These are phyloP conservation scores for Aquilaria malaccensis DNA, from an alignment of 345 rosid genomes.

Conservation along the genomic window DNA sequence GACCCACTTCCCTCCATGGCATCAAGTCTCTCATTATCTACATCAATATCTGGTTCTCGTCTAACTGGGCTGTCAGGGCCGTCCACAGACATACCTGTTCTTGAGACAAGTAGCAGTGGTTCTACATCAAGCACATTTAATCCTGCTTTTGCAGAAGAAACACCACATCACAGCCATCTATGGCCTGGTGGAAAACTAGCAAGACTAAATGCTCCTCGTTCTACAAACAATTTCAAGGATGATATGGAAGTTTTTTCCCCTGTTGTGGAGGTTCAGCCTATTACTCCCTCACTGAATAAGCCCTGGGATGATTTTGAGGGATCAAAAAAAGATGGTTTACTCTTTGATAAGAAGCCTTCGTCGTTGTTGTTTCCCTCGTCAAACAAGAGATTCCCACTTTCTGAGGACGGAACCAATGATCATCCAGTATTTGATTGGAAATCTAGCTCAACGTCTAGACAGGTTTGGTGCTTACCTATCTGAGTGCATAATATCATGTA, in stretches of 20 bases:
- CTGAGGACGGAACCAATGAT: constrained; percentile 55
- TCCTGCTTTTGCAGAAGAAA: constrained; percentile 52
- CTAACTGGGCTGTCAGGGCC: constrained; percentile 27
- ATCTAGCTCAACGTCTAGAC: constrained; percentile 52
- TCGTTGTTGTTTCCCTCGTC: constrained; percentile 62
- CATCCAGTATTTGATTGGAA: constrained; percentile 82
- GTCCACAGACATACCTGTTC: constrained; percentile 32
- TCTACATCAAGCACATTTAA: constrained; percentile 26
- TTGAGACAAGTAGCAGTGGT: constrained; percentile 28
- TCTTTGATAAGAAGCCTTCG: constrained; percentile 58
- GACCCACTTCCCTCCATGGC: constrained; percentile 85
- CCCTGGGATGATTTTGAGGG: constrained; percentile 63
- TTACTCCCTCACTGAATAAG: constrained; percentile 74
- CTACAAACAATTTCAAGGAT: constrained; percentile 64
- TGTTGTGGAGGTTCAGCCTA: constrained; percentile 66
- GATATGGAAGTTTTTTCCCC: constrained; percentile 98
- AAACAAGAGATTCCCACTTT: constrained; percentile 53
- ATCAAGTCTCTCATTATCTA: constrained; percentile 43
- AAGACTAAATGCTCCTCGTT: constrained; percentile 69
- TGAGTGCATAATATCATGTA: not conserved
- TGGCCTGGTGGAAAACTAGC: constrained; percentile 66
- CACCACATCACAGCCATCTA: constrained; percentile 56
- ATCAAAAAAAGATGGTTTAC: constrained; percentile 42
- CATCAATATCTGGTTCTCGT: constrained; percentile 43
- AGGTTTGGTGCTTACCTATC: constrained; percentile 38